Evolutionary conservation across 164 flowering plant species (phyloP), one percentile per base, ranked within the genome.

Genomic region (Vitis cinerea): DNA sequence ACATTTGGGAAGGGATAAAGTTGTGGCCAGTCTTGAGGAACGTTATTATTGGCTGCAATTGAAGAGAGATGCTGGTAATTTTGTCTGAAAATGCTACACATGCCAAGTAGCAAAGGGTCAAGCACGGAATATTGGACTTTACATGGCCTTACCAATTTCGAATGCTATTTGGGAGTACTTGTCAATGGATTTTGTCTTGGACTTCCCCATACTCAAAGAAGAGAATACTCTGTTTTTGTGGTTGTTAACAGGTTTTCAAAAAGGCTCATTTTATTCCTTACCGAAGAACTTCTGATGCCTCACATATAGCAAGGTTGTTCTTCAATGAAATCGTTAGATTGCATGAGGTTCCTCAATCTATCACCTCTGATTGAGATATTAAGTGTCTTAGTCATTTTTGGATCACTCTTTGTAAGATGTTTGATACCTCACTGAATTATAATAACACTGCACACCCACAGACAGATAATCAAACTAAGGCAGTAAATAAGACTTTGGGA

Each of bases 151-250:
- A 29, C 66, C 66, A 9, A 50, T 69, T 47, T 31, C 71, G 11
- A 17, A 66, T 3, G 51, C 13, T 29, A 51, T 55, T 59, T 72
- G 65, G 75, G 63, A 65, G 12, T 65, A 74, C 54, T 8, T 74
- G 4, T 30, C 54, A 7, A 64, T 70, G 77, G 77, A 74, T 31
- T 69, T 74, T 61, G 72, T 70, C 4, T 47, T 74, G 69, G 77
- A 0, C 31, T 63, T 4, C 58, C 67, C 16, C 65, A 57, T 10
- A 69, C 69, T 3, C 65, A 64, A 30, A 57, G 73, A 3, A 65
- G 69, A 3, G 9, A 56, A 5, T 68, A 74, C 52, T 69, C 53
- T 3, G 54, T 74, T 23, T 69, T 74, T 60, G 66, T 74, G 6
- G 70, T 64, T 53, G 76, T 74, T 13, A 70, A 74, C 50, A 44